phyloP scores from a whole-genome alignment of 1,139 yeast genomes.

The Meyerozyma smithsonii region DNA sequence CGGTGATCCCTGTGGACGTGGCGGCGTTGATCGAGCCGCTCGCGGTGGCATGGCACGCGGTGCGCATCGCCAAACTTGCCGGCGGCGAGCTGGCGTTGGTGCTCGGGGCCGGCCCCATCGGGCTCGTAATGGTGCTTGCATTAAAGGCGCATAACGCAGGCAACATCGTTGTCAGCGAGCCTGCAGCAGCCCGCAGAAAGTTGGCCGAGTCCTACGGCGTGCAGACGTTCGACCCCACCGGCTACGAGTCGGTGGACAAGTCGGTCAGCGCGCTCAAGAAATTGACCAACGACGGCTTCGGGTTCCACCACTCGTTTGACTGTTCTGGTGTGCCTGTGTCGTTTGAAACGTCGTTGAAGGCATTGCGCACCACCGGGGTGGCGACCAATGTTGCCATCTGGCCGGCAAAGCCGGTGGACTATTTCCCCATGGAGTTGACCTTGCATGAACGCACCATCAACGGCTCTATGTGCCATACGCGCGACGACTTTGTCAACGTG shows the following conservation, averaged over 20 bases:
- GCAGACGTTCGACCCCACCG: constrained; percentile 43
- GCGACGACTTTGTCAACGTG: constrained; percentile 44
- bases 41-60: constrained; percentile 48
- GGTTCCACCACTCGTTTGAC: constrained; percentile 56
- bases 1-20: constrained; percentile 36
- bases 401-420: constrained; percentile 33
- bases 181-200: constrained; percentile 49
- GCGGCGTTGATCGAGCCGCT: constrained; percentile 45
- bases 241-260: constrained; percentile 24
- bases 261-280: constrained; percentile 27
- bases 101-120: constrained; percentile 63
- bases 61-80: constrained; percentile 29
- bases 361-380: constrained; percentile 53
- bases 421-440: constrained; percentile 43
- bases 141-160: constrained; percentile 52
- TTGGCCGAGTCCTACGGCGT: constrained; percentile 51
- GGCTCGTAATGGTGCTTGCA: constrained; percentile 52
- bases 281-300: constrained; percentile 44
- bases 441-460: constrained; percentile 38
- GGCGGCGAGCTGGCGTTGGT: constrained; percentile 49
- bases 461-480: constrained; percentile 47
- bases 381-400: constrained; percentile 64
- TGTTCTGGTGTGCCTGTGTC: constrained; percentile 60
- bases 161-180: constrained; percentile 56
- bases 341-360: constrained; percentile 45